Evolutionary conservation across 2,329 filamentous ascomycete genomes (phyloP).

Genomic region (Colletotrichum acutatum): DNA sequence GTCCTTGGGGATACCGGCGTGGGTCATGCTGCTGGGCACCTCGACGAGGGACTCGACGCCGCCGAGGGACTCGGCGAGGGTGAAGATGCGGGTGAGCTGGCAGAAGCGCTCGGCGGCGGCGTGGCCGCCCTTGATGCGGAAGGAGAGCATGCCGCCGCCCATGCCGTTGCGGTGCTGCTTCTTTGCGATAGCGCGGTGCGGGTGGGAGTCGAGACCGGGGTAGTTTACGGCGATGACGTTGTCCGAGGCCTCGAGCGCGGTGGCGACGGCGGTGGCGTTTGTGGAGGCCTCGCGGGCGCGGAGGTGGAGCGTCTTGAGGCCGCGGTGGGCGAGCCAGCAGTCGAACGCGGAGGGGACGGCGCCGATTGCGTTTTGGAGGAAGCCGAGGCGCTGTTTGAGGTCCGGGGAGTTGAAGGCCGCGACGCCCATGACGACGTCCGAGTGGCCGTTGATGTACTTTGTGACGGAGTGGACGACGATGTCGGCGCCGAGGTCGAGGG

Average conservation of each 20-base stretch:
- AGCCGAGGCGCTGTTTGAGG: conserved; percentile 80
- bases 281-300: conserved; percentile 85
- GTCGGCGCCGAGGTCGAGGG: conserved; percentile 93
- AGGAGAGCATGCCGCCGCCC: conserved; percentile 97
- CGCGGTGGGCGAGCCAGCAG: conserved; percentile 97
- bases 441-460: conserved; percentile 99
- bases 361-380: conserved; percentile 97
- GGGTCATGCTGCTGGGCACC: conserved; percentile 95
- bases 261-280: conserved; percentile 84
- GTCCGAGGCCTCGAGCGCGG: conserved; percentile 80
- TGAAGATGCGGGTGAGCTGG: conserved; percentile 88
- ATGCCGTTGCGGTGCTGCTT: conserved; percentile 95
- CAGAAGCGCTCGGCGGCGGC: conserved; percentile 92
- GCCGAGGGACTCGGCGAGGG: conserved; percentile 90
- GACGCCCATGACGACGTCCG: conserved; percentile 97
- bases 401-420: conserved; percentile 92
- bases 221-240: conserved; percentile 94
- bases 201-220: conserved; percentile 88
- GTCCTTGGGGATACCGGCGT: conserved; percentile 91
- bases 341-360: conserved; percentile 96
- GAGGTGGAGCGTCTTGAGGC: conserved; percentile 95
- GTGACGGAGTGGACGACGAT: conserved; percentile 97
- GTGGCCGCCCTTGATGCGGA: conserved; percentile 90
- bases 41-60: conserved; percentile 94
- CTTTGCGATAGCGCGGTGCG: conserved; percentile 83